A percentile compares a stretch with the other conserved stretches of the same genome.
phyloP scores from a whole-genome alignment of 441 rosid genomes.

The Sinapis alba region DNA sequence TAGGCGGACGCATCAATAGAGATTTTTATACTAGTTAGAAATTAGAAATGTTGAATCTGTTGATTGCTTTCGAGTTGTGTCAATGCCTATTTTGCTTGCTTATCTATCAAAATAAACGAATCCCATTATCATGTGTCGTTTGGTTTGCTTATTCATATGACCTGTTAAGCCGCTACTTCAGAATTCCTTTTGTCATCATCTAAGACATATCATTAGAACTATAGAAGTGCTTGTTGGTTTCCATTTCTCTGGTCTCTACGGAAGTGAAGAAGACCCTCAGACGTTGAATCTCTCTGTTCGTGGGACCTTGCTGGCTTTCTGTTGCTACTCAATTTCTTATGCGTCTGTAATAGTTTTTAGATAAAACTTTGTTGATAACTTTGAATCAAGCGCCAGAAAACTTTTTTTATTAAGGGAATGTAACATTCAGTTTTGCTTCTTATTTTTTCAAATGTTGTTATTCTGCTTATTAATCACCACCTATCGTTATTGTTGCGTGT shows the following conservation, averaged over 20 bases:
- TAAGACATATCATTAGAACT: constrained; percentile 38
- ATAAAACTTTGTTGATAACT: constrained; percentile 27
- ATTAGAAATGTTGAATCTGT: constrained; percentile 12
- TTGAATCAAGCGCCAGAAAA: constrained; percentile 34
- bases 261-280: constrained; percentile 32
- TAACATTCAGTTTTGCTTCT: constrained; percentile 21
- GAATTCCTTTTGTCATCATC: constrained; percentile 27
- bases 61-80: constrained; percentile 15
- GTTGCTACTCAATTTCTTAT: constrained; percentile 16
- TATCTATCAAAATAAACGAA: constrained; percentile 29
- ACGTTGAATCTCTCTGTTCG: constrained; percentile 25
- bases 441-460: not conserved
- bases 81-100: not conserved
- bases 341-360: constrained; percentile 30
- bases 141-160: constrained; percentile 24
- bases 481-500: not conserved
- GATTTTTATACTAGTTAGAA: not conserved
- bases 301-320: constrained; percentile 32
- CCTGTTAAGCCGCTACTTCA: constrained; percentile 31
- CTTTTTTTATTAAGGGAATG: constrained; percentile 34
- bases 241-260: constrained; percentile 45
- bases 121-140: constrained; percentile 21
- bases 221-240: constrained; percentile 52
- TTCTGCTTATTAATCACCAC: not conserved
- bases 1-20: constrained; percentile 31